These are phyloP conservation scores for Gossypium arboreum DNA, from an alignment of 345 rosid genomes.

Conservation along the genomic window DNA sequence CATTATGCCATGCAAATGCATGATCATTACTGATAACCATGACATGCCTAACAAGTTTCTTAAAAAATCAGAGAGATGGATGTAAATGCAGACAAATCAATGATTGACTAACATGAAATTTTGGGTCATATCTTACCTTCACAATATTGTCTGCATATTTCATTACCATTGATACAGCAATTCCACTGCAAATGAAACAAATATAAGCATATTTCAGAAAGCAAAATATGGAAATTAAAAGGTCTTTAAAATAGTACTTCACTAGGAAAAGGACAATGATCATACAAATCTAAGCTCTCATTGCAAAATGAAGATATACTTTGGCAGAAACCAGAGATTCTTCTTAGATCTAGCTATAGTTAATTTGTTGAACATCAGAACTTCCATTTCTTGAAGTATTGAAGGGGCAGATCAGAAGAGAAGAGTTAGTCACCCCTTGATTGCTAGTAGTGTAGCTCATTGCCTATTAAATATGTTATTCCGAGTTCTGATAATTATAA, in stretches of 20 bases:
- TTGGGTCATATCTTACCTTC: constrained; percentile 46
- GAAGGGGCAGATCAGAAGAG: not conserved
- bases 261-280: not conserved
- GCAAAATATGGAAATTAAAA: constrained; percentile 4
- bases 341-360: not conserved
- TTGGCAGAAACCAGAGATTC: not conserved
- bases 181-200: constrained; percentile 57
- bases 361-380: not conserved
- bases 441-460: not conserved
- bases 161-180: constrained; percentile 99
- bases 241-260: not conserved
- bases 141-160: constrained; percentile 96
- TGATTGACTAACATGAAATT: not conserved
- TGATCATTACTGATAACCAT: not conserved
- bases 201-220: constrained; percentile 2
- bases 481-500: not conserved
- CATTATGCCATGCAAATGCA: not conserved
- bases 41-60: not conserved
- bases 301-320: not conserved
- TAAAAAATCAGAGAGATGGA: not conserved
- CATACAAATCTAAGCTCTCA: not conserved
- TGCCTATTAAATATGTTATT: not conserved
- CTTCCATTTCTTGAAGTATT: not conserved
- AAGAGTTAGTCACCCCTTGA: not conserved
- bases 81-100: constrained; percentile 5